Percentiles rank a stretch among this genome's conserved stretches.
Evolutionary conservation across 2,329 filamentous ascomycete species (phyloP).

Genomic region (Nannizzia gypsea): DNA sequence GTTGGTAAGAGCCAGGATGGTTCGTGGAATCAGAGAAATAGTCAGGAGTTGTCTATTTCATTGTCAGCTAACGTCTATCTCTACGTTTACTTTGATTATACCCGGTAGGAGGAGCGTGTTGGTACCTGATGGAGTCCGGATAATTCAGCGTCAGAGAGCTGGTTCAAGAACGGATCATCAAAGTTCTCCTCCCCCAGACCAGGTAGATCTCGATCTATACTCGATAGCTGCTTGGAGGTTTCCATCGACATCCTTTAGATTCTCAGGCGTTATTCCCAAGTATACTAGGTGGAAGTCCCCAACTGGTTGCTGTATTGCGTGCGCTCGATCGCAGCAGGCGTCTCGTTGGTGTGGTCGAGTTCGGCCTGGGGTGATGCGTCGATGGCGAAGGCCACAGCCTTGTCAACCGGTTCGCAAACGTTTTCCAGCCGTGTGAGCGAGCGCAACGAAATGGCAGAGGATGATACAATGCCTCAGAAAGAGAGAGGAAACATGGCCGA

Average conservation of each 20-base stretch:
- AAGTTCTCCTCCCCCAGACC: conserved; percentile 8
- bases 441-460: background rate
- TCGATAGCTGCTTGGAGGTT: background rate
- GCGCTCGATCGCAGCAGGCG: background rate
- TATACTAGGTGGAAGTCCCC: background rate
- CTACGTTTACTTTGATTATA: background rate
- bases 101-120: too few species aligned
- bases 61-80: background rate
- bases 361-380: background rate
- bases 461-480: background rate
- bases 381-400: background rate
- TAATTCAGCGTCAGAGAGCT: background rate
- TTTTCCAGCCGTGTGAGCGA: background rate
- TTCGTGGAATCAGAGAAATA: background rate
- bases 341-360: background rate
- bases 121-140: conserved; percentile 3
- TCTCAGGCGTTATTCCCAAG: background rate
- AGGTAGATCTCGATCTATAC: background rate
- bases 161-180: conserved; percentile 8
- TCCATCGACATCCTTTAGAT: background rate
- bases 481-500: background rate
- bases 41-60: background rate
- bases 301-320: background rate
- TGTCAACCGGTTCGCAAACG: background rate
- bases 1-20: conserved; percentile 1